These are phyloP conservation scores for Uronychia binucleata DNA, from an alignment of 73 alveolate genomes.

Conservation along the genomic window DNA sequence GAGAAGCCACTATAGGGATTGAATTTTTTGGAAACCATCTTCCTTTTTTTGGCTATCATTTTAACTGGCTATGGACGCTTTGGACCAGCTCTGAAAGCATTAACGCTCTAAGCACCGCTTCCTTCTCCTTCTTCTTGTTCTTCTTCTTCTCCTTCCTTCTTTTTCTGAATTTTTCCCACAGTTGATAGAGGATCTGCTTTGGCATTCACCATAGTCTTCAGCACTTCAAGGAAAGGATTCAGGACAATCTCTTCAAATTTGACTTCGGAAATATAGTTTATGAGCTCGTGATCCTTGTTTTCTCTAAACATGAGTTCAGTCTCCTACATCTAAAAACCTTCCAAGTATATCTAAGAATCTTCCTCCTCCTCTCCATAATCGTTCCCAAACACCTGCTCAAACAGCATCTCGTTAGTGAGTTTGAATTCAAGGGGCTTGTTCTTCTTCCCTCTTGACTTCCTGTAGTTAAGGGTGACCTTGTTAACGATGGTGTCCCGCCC, in stretches of 20 bases:
- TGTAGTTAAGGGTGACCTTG: constrained; percentile 15
- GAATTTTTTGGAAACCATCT: background rate
- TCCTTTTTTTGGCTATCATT: constrained; percentile 5
- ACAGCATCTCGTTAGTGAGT: constrained; percentile 24
- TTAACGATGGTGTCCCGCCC: constrained; percentile 15
- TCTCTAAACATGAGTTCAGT: background rate
- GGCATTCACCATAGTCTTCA: constrained; percentile 30
- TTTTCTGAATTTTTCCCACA: constrained; percentile 44
- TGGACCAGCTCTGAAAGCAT: too few relatives aligned
- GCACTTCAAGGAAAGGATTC: constrained; percentile 37
- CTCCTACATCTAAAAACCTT: background rate
- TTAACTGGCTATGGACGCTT: background rate
- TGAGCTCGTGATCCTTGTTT: constrained; percentile 11
- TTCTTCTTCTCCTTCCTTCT: constrained; percentile 34
- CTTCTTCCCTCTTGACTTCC: constrained; percentile 10
- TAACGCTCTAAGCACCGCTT: too few relatives aligned
- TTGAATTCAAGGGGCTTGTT: background rate
- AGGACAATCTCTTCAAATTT: constrained; percentile 24
- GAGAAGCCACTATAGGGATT: constrained; percentile 1
- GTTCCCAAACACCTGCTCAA: constrained; percentile 9
- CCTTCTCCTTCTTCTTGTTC: background rate
- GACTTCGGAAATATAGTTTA: constrained; percentile 33
- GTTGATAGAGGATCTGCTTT: constrained; percentile 48
- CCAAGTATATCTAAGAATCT: background rate
- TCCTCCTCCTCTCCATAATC: constrained; percentile 12